These are phyloP conservation scores for Boletus rufocinnamomeus DNA, from an alignment of 768 basidiomycete species.

Conservation along the genomic window DNA sequence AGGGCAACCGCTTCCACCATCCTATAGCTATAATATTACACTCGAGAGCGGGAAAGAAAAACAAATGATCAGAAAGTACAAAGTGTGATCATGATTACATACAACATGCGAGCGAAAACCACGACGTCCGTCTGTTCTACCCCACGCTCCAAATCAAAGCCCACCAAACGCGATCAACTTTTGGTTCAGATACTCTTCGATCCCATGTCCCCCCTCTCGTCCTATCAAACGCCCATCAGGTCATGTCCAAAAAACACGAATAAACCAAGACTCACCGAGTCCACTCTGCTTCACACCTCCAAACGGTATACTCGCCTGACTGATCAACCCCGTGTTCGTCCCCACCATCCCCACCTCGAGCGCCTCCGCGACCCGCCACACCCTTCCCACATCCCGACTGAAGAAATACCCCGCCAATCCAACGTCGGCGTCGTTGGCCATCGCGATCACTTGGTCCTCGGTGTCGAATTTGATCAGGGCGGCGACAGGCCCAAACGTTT, in stretches of 20 bases:
- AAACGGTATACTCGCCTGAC: slow-evolving; percentile 80
- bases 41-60: not conserved
- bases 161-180: slow-evolving; percentile 85
- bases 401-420: slow-evolving; percentile 97
- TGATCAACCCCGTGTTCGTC: slow-evolving; percentile 77
- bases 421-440: slow-evolving; percentile 81
- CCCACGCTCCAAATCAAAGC: slow-evolving; percentile 35
- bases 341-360: slow-evolving; percentile 95
- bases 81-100: not conserved
- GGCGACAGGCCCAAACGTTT: slow-evolving; percentile 95
- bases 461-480: slow-evolving; percentile 88
- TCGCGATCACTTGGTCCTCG: slow-evolving; percentile 85
- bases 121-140: not conserved
- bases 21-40: not conserved
- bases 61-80: not conserved
- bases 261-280: slow-evolving; percentile 40
- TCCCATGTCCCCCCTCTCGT: slow-evolving; percentile 86
- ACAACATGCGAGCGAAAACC: not conserved
- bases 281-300: slow-evolving; percentile 94
- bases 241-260: not conserved
- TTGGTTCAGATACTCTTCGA: slow-evolving; percentile 83
- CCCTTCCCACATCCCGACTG: slow-evolving; percentile 79
- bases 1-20: no score
- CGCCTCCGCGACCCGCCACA: slow-evolving; percentile 93
- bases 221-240: slow-evolving; percentile 39